These are phyloP conservation scores for Verticillium tricorpus DNA, from an alignment of 2,329 filamentous ascomycete genomes.

Conservation along the genomic window DNA sequence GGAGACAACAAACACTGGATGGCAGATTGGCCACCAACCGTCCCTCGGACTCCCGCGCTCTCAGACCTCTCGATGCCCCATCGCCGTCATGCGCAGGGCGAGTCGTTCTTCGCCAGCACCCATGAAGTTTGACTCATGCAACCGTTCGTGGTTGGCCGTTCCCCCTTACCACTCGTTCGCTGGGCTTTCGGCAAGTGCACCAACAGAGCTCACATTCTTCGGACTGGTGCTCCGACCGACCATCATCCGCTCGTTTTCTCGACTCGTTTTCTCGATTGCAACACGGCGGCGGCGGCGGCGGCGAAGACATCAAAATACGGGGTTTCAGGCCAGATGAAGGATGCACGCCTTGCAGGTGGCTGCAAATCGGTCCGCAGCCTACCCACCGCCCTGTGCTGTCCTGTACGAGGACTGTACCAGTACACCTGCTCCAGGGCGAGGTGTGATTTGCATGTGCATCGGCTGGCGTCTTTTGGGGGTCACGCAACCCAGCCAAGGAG, in stretches of 20 bases:
- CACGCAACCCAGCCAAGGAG: neutral
- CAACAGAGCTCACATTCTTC: too few relatives aligned
- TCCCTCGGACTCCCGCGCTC: neutral
- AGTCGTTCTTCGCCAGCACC: neutral
- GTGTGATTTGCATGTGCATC: neutral
- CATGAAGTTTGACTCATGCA: neutral
- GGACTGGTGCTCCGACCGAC: too few relatives aligned
- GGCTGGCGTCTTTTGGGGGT: neutral
- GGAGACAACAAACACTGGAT: neutral
- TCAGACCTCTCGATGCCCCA: neutral
- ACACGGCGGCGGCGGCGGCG: neutral
- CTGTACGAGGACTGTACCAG: neutral
- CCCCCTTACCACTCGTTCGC: too few relatives aligned
- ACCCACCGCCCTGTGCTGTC: neutral
- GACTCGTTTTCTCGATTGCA: too few relatives aligned
- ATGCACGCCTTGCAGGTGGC: neutral
- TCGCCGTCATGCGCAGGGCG: neutral
- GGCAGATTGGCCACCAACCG: neutral
- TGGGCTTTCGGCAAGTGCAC: too few relatives aligned
- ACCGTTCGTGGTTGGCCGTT: neutral
- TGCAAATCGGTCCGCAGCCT: neutral
- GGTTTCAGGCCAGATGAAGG: neutral
- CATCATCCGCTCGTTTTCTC: too few relatives aligned
- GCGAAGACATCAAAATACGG: neutral
- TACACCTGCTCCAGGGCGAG: neutral